These are phyloP conservation scores for Isabelozyma heimii DNA, from an alignment of 805 yeast species.

Conservation along the genomic window DNA sequence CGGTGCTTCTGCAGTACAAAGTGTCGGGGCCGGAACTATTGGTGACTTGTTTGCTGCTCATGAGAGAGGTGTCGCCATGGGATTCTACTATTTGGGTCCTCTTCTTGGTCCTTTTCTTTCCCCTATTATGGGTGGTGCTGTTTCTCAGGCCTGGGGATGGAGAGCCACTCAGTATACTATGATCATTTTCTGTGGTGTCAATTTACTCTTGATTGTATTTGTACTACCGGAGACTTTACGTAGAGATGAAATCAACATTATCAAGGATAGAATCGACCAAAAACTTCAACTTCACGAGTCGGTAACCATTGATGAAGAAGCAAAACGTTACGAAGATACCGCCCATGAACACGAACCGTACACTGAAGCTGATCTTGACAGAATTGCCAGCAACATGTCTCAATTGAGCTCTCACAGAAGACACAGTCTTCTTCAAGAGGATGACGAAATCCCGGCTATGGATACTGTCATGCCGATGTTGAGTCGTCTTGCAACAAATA, in stretches of 20 bases:
- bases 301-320: constrained; percentile 1
- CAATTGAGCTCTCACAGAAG: background rate
- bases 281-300: background rate
- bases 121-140: constrained; percentile 76
- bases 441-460: constrained; percentile 30
- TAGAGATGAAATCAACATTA: constrained; percentile 45
- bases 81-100: constrained; percentile 77
- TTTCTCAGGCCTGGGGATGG: constrained; percentile 77
- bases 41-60: constrained; percentile 67
- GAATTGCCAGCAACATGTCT: constrained; percentile 32
- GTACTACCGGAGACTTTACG: constrained; percentile 80
- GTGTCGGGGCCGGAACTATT: constrained; percentile 88
- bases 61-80: constrained; percentile 77
- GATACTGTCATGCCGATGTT: constrained; percentile 41
- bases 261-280: constrained; percentile 1
- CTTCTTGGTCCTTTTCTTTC: constrained; percentile 77
- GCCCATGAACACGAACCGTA: constrained; percentile 4
- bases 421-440: constrained; percentile 1
- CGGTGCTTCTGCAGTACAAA: constrained; percentile 82
- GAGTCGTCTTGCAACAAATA: constrained; percentile 33
- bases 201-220: constrained; percentile 48
- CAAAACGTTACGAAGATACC: constrained; percentile 1
- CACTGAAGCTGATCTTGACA: constrained; percentile 21
- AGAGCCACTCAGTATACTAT: constrained; percentile 86
- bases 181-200: constrained; percentile 61